phyloP scores from a whole-genome alignment of 2,329 filamentous ascomycete species.

The Apiospora koreana region DNA sequence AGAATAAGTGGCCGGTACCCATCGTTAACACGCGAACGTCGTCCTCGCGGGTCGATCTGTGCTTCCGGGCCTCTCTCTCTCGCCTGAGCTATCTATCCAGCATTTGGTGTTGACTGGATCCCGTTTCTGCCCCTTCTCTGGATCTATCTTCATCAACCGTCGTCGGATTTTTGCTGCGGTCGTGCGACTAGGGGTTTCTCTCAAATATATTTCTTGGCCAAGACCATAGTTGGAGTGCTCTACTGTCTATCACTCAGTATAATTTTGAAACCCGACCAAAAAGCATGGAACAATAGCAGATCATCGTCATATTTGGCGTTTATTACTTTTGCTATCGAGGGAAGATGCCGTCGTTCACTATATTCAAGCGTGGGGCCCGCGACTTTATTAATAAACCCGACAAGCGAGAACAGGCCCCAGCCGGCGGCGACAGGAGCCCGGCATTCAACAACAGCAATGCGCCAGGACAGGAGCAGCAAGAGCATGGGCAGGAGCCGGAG shows the following conservation, averaged over 20 bases:
- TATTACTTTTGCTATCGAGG: not conserved
- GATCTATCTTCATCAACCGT: not conserved
- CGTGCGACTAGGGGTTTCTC: not conserved
- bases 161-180: not conserved
- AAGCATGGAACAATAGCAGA: not conserved
- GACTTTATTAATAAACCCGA: constrained; percentile 3
- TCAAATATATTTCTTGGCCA: not conserved
- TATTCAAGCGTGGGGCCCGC: constrained; percentile 8
- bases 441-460: not conserved
- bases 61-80: not conserved
- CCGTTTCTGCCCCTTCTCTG: not conserved
- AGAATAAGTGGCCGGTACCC: constrained; percentile 8
- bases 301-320: not conserved
- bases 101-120: not conserved
- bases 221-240: not conserved
- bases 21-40: not conserved
- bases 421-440: not conserved
- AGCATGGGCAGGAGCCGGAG: not conserved
- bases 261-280: not conserved
- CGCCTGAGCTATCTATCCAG: not conserved
- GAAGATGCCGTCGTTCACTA: constrained; percentile 5
- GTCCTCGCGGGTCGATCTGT: constrained; percentile 1
- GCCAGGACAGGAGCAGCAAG: not conserved
- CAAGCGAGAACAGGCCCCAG: not conserved
- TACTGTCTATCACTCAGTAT: not conserved